Conservation (phyloP, 2,329 filamentous ascomycete species). For the Verruconis gallopava region DNA sequence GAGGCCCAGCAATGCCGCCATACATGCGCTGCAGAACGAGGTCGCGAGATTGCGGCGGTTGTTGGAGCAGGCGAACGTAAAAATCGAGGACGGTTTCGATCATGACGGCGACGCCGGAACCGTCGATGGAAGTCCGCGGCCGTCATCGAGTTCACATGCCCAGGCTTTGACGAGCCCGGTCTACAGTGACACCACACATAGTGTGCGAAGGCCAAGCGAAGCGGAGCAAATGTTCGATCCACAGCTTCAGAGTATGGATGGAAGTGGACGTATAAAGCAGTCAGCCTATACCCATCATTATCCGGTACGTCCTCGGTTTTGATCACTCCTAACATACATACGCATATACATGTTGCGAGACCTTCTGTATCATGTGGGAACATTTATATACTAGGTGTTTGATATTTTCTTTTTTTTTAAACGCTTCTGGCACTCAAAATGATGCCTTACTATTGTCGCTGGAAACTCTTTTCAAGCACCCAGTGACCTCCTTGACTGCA, state of each 20-base stretch:
- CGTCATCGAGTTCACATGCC: not conserved
- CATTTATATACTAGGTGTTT: not conserved
- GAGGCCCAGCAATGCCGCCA: conserved; percentile 7
- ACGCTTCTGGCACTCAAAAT: too few species aligned
- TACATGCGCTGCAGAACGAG: conserved; percentile 8
- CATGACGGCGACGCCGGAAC: not conserved
- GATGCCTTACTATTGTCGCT: too few species aligned
- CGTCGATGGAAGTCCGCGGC: not conserved
- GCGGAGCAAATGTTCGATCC: not conserved
- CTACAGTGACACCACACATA: too few species aligned
- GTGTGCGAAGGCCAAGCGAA: not conserved
- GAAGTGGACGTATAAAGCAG: not conserved
- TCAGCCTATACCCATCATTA: not conserved
- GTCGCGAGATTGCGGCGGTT: conserved; percentile 2
- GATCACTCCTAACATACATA: too few species aligned
- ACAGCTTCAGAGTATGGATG: not conserved
- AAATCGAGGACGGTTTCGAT: not conserved
- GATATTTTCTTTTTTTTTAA: too few species aligned
- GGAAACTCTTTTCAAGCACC: too few species aligned
- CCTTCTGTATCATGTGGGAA: not conserved
- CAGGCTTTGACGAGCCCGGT: not conserved
- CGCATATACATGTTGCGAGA: not conserved
- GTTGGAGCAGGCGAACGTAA: conserved; percentile 1
- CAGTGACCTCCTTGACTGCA: too few species aligned
- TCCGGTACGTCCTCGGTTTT: too few species aligned